phyloP scores from a whole-genome alignment of 495 filamentous ascomycete species.

The Annulohypoxylon nitens region DNA sequence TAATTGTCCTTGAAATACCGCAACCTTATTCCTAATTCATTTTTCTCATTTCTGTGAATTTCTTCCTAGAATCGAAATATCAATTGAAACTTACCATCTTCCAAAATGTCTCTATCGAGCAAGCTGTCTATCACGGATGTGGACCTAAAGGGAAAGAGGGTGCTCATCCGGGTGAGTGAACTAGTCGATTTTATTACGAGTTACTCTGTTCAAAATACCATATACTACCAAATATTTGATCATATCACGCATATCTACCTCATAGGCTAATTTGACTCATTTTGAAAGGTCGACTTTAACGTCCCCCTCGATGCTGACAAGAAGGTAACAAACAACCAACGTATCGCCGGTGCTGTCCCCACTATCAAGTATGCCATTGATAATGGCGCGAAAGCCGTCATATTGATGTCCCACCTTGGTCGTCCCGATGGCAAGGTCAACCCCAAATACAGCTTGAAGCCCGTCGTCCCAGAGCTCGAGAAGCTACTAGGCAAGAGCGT shows the following conservation, averaged over 20 bases:
- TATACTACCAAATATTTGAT: neutral
- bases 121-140: constrained; percentile 97
- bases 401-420: constrained; percentile 99
- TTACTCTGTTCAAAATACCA: neutral
- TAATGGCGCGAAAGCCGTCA: constrained; percentile 91
- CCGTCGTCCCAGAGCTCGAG: constrained; percentile 91
- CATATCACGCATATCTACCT: constrained; percentile 7
- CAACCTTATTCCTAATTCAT: constrained; percentile 28
- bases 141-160: constrained; percentile 97
- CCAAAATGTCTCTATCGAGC: constrained; percentile 95
- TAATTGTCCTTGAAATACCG: constrained; percentile 39
- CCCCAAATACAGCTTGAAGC: constrained; percentile 93
- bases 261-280: constrained; percentile 9
- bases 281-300: constrained; percentile 94
- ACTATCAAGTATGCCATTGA: constrained; percentile 99
- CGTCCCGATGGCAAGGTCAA: constrained; percentile 91
- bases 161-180: constrained; percentile 89
- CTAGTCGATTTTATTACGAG: neutral
- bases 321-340: constrained; percentile 98
- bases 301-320: constrained; percentile 91
- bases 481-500: constrained; percentile 87
- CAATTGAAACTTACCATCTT: constrained; percentile 30
- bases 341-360: constrained; percentile 95
- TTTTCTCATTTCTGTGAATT: constrained; percentile 10
- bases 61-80: constrained; percentile 14